Conservation (phyloP, 1,284 basidiomycete genomes). For the Pterula multifida region DNA sequence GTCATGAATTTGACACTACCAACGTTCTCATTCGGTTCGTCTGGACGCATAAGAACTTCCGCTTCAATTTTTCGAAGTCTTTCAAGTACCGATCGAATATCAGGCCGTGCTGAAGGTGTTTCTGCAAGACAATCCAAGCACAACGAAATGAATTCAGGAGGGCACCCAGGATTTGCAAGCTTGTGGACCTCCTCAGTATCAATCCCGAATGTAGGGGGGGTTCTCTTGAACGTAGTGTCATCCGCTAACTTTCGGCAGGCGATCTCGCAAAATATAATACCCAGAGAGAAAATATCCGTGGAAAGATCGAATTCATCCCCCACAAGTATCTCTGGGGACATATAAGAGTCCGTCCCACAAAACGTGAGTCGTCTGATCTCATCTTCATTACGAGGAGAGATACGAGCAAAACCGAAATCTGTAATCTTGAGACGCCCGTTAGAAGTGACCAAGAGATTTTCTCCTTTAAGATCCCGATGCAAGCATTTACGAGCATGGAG, state of each 20-base stretch:
- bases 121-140: slow-evolving; percentile 68
- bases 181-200: slow-evolving; percentile 65
- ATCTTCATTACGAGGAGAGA: slow-evolving; percentile 84
- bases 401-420: slow-evolving; percentile 92
- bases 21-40: slow-evolving; percentile 50
- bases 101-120: slow-evolving; percentile 64
- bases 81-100: slow-evolving; percentile 65
- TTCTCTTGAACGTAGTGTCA: slow-evolving; percentile 67
- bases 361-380: slow-evolving; percentile 89
- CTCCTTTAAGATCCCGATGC: slow-evolving; percentile 88
- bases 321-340: slow-evolving; percentile 89
- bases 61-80: slow-evolving; percentile 70
- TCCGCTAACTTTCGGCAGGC: slow-evolving; percentile 78
- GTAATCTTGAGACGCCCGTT: slow-evolving; percentile 94
- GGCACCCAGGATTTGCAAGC: slow-evolving; percentile 68
- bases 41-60: slow-evolving; percentile 60
- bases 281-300: slow-evolving; percentile 91
- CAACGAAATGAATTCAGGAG: slow-evolving; percentile 65
- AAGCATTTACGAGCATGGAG: slow-evolving; percentile 88
- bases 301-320: slow-evolving; percentile 88
- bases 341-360: slow-evolving; percentile 92
- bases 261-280: slow-evolving; percentile 93
- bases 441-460: slow-evolving; percentile 89
- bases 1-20: slow-evolving; percentile 79
- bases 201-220: slow-evolving; percentile 68